phyloP scores from a whole-genome alignment of 1,284 basidiomycete species.

The Cutaneotrichosporon sp. region DNA sequence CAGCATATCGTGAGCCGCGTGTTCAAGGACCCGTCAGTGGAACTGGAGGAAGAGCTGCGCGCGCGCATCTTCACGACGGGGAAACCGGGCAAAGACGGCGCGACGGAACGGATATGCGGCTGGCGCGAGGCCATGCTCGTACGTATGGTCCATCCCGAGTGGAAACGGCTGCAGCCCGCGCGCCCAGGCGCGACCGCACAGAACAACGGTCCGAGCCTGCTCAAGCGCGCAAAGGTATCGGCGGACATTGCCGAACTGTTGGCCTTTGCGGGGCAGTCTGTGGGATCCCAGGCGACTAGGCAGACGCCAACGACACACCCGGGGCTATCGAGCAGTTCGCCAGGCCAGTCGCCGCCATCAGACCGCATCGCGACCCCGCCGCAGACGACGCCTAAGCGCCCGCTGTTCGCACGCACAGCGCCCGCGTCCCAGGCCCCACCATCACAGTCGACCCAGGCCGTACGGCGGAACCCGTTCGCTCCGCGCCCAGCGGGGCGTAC shows the following conservation, averaged over 20 bases:
- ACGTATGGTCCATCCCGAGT: conserved; percentile 28
- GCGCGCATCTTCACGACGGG: background rate
- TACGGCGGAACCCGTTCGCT: background rate
- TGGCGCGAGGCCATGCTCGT: conserved; percentile 33
- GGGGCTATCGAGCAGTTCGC: background rate
- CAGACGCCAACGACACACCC: background rate
- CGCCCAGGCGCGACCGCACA: background rate
- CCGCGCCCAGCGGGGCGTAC: background rate
- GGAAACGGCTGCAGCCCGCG: conserved; percentile 18
- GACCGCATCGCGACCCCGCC: background rate
- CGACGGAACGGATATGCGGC: background rate
- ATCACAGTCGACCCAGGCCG: background rate
- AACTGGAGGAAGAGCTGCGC: background rate
- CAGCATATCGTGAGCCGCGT: background rate
- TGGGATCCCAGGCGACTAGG: too few species aligned
- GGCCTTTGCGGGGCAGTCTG: too few species aligned
- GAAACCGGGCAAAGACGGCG: background rate
- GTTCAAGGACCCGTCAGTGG: background rate
- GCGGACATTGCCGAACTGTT: too few species aligned
- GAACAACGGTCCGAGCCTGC: too few species aligned
- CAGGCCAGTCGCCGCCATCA: background rate
- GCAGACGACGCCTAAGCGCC: background rate
- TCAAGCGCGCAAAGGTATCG: too few species aligned
- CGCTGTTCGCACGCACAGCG: background rate
- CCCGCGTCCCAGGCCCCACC: background rate